Base-by-base conservation (phyloP, 352 stramenopile genomes). In the Phytophthora vignae region DNA sequence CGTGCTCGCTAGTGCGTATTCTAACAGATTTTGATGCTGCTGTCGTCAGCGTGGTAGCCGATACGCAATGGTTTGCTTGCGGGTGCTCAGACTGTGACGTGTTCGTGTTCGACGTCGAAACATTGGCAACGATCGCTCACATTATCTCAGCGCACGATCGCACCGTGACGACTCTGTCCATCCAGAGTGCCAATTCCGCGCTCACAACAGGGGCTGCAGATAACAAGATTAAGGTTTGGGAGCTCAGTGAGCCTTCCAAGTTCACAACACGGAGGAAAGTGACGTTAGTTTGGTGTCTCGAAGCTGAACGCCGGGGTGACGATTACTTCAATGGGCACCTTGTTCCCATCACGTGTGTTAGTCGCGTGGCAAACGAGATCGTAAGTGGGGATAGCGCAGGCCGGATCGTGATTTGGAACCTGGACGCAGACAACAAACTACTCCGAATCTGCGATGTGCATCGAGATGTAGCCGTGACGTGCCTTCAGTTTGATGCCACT, bases 401-500 rank as follows among this genome's bases (percentile, higher is more conserved):
- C 0, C 69, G 80, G 5, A 69, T 95, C 14, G 61, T 91, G 38
- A 79, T 93, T 31, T 95, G 88, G 86, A 93, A 90, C 46, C 53
- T 92, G 22, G 84, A 92, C n/a, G 79, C 82, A 7, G 78, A 84
- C 1, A 81, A 56, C 22, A 93, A 93, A 53, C 42, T 91, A 27
- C 71, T 93, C 55, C 74, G 86, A 9, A 82, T 90, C 3, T 92
- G 87, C 17, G 75, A 91, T 58, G 72, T 87, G 0, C 75, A 95
- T 65, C 63, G 55, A 62, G 74, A 80, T 54, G 74, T 73, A 14
- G 60, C 81, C 3, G 76, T 95, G 17, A 83, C 78, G 4, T 92
- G 88, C 42, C 68, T 95, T 50, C 82, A 93, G 60, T 93, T 94
- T 63, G 88, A 95, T 12, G 84, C 88, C 27, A 93, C 80, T 33